phyloP scores from a whole-genome alignment of 2,329 filamentous ascomycete species.

The Aschersonia sp. region DNA sequence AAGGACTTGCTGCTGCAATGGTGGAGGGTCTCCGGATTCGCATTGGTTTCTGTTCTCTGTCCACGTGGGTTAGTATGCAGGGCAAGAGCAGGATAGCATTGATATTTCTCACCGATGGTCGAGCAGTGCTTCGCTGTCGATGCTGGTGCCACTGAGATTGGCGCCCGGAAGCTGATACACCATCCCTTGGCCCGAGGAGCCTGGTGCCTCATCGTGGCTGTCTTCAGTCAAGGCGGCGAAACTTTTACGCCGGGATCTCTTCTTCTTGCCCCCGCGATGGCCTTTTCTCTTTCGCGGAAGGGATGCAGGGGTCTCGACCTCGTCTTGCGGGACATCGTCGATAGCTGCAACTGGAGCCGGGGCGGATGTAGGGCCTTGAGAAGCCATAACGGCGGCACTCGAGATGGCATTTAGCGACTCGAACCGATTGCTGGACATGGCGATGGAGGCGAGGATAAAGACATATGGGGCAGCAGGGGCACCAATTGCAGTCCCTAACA shows the following conservation, averaged over 20 bases:
- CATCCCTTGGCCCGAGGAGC: constrained; percentile 25
- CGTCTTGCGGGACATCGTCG: constrained; percentile 1
- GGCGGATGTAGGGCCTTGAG: neutral
- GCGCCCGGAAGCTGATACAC: constrained; percentile 35
- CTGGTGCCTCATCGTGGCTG: constrained; percentile 20
- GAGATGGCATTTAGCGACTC: constrained; percentile 9
- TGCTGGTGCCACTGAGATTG: constrained; percentile 67
- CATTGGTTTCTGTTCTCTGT: constrained; percentile 44
- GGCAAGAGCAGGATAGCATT: neutral
- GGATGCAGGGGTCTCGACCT: neutral
- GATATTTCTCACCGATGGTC: constrained; percentile 56
- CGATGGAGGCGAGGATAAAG: neutral
- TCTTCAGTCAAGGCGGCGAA: constrained; percentile 56
- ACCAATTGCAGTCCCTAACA: neutral
- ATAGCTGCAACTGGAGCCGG: constrained; percentile 4
- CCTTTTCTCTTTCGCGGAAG: constrained; percentile 48
- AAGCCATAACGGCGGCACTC: constrained; percentile 4
- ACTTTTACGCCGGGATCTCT: constrained; percentile 61
- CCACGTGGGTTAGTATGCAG: neutral
- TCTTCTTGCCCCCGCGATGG: constrained; percentile 66
- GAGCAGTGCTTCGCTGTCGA: constrained; percentile 77
- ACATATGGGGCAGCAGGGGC: neutral
- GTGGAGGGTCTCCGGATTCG: constrained; percentile 48
- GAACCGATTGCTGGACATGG: constrained; percentile 19
- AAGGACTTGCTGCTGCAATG: constrained; percentile 19